phyloP scores from a whole-genome alignment of 257 asterid species.

The Ilex asprella region DNA sequence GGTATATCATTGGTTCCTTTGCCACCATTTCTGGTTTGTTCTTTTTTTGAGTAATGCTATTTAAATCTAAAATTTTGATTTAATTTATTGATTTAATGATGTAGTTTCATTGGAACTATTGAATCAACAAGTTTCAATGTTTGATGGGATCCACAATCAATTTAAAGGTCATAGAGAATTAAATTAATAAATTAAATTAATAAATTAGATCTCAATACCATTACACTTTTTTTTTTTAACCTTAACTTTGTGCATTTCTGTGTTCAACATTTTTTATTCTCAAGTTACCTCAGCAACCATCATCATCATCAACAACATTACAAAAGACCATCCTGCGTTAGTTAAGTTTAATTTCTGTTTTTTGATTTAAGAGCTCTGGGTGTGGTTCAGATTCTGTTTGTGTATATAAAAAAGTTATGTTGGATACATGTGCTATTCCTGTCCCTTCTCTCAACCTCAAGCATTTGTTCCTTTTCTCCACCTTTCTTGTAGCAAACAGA shows the following conservation, averaged over 20 bases:
- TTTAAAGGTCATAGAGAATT: too few species aligned
- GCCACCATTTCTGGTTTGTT: not conserved
- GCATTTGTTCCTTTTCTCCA: constrained; percentile 12
- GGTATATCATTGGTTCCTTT: constrained; percentile 20
- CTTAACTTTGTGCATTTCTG: not conserved
- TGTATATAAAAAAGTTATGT: constrained; percentile 29
- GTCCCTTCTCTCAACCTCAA: constrained; percentile 31
- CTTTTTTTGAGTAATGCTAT: not conserved
- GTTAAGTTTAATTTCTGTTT: constrained; percentile 7
- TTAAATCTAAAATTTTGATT: not conserved
- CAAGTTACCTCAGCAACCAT: not conserved
- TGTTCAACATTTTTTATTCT: too few species aligned
- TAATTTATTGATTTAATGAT: not conserved
- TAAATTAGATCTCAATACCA: too few species aligned
- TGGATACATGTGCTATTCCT: constrained; percentile 51
- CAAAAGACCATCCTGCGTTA: constrained; percentile 21
- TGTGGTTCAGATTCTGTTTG: constrained; percentile 11
- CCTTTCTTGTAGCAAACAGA: constrained; percentile 10
- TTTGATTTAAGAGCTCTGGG: constrained; percentile 21
- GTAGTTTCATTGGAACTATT: not conserved
- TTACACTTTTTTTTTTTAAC: too few species aligned
- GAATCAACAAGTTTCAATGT: not conserved
- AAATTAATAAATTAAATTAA: too few species aligned
- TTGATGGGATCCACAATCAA: not conserved
- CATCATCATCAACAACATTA: constrained; percentile 25